These are phyloP conservation scores for Pestalotiopsis sp. DNA, from an alignment of 2,329 filamentous ascomycete genomes.

Conservation along the genomic window DNA sequence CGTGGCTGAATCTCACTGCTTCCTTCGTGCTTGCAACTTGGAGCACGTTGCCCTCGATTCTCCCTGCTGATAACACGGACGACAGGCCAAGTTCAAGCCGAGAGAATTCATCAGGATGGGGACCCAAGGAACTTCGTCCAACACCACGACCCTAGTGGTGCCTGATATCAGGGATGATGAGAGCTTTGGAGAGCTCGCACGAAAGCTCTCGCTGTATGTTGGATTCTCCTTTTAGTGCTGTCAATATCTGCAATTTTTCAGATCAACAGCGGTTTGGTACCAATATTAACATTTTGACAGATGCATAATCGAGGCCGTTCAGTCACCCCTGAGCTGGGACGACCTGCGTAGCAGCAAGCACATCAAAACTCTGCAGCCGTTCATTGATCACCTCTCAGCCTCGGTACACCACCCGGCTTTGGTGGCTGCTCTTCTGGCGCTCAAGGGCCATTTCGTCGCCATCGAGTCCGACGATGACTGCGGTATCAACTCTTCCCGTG, in stretches of 20 bases:
- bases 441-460: constrained; percentile 1
- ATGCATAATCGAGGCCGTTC: background rate
- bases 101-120: background rate
- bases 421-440: constrained; percentile 1
- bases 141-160: background rate
- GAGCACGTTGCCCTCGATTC: background rate
- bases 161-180: background rate
- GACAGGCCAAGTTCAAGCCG: background rate
- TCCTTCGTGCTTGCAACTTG: background rate
- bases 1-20: background rate
- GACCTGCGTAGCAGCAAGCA: constrained; percentile 2
- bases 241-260: background rate
- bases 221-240: background rate
- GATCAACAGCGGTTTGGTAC: background rate
- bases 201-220: background rate
- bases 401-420: background rate
- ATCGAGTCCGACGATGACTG: constrained; percentile 2
- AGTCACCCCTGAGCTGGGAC: constrained; percentile 5
- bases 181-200: background rate
- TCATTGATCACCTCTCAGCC: background rate
- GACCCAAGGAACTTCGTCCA: background rate
- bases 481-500: constrained; percentile 1
- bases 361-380: background rate
- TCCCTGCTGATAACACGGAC: background rate
- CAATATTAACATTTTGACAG: background rate